Conservation (phyloP, 139 green algal species). For the Yamagishiella unicocca region DNA sequence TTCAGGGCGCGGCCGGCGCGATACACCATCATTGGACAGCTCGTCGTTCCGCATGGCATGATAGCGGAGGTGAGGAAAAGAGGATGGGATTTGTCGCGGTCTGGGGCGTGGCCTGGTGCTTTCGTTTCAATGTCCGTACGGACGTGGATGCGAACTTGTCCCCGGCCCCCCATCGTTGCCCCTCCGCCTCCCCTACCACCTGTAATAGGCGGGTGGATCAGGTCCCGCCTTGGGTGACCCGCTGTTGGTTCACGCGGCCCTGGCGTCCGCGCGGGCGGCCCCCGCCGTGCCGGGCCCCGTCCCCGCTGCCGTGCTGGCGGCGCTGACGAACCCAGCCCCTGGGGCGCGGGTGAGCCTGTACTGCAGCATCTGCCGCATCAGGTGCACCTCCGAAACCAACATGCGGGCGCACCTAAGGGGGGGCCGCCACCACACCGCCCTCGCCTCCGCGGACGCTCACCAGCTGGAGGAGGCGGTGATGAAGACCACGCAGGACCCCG, state of each 20-base stretch:
- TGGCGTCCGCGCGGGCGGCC: background rate
- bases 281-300: background rate
- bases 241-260: too few relatives aligned
- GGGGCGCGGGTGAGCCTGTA: background rate
- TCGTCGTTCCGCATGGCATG: slow-evolving; percentile 10
- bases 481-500: too few relatives aligned
- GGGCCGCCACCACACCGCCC: background rate
- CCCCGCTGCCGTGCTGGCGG: background rate
- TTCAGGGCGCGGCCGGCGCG: background rate
- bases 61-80: background rate
- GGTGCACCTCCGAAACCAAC: background rate
- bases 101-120: too few relatives aligned
- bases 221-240: too few relatives aligned
- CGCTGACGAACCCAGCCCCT: background rate
- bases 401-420: slow-evolving; percentile 4
- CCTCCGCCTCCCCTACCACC: too few relatives aligned
- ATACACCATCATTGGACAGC: slow-evolving; percentile 2
- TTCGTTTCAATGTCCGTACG: too few relatives aligned
- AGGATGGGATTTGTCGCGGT: too few relatives aligned
- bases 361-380: slow-evolving; percentile 5
- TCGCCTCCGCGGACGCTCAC: background rate
- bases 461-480: background rate
- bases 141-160: too few relatives aligned
- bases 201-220: too few relatives aligned
- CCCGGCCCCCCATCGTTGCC: too few relatives aligned